Conservation (phyloP, 257 asterid genomes). For the Nicotiana noctiflora region DNA sequence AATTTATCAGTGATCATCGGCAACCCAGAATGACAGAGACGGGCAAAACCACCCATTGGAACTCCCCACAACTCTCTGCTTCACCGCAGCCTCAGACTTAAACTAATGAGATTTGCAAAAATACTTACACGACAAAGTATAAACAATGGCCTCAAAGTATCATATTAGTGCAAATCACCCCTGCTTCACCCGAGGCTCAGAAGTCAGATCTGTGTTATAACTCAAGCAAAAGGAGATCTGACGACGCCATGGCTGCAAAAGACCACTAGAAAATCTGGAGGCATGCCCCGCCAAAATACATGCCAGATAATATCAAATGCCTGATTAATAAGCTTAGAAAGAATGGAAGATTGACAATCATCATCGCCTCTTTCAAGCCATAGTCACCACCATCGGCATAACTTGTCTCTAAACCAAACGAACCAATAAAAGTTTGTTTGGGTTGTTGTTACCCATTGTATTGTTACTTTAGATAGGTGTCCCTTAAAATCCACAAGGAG, state of each 20-base stretch:
- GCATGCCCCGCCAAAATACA: conserved; percentile 25
- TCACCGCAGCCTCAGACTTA: conserved; percentile 17
- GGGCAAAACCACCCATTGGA: conserved; percentile 38
- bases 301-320: background rate
- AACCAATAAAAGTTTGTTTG: background rate
- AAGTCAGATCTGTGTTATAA: too few relatives aligned
- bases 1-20: conserved; percentile 17
- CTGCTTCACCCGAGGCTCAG: too few relatives aligned
- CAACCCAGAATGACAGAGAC: conserved; percentile 9
- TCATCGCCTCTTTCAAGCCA: background rate
- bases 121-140: too few relatives aligned
- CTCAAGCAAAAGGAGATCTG: background rate
- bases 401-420: too few relatives aligned
- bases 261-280: background rate
- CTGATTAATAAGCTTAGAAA: background rate
- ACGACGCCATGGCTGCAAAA: conserved; percentile 15
- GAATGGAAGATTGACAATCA: background rate
- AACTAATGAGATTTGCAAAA: conserved; percentile 1
- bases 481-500: background rate
- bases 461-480: too few relatives aligned
- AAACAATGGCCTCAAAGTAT: too few relatives aligned
- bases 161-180: too few relatives aligned
- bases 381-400: too few relatives aligned
- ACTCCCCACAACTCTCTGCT: conserved; percentile 11
- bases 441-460: background rate